These are phyloP conservation scores for Apiospora aurea DNA, from an alignment of 2,329 filamentous ascomycete species.

Conservation along the genomic window DNA sequence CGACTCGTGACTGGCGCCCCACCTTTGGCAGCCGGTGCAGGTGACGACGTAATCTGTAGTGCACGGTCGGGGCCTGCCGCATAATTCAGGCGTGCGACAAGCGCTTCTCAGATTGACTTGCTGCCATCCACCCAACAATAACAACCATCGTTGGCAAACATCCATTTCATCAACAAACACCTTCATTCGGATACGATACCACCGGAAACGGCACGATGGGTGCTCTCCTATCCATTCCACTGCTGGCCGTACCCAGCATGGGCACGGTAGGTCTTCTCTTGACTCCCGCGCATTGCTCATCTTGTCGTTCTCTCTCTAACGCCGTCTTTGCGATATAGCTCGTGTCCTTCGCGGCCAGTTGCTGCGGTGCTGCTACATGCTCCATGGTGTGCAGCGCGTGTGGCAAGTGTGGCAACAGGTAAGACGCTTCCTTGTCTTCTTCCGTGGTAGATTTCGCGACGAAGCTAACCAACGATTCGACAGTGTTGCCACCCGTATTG, in stretches of 20 bases:
- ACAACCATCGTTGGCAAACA: background rate
- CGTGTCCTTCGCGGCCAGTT: slow-evolving; percentile 82
- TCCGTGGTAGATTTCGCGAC: background rate
- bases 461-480: slow-evolving; percentile 27
- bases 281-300: background rate
- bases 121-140: background rate
- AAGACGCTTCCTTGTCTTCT: slow-evolving; percentile 32
- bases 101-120: slow-evolving; percentile 7
- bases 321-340: slow-evolving; percentile 57
- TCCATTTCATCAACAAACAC: slow-evolving; percentile 19
- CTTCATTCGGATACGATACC: background rate
- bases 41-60: background rate
- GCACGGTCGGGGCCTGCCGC: background rate
- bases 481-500: slow-evolving; percentile 95
- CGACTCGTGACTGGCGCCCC: slow-evolving; percentile 3
- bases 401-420: slow-evolving; percentile 97
- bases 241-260: slow-evolving; percentile 86
- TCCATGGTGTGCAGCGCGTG: slow-evolving; percentile 95
- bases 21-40: slow-evolving; percentile 12
- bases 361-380: slow-evolving; percentile 95
- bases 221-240: slow-evolving; percentile 85
- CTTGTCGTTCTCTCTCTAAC: background rate
- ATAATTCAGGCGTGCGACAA: slow-evolving; percentile 11
- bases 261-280: slow-evolving; percentile 72
- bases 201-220: slow-evolving; percentile 69